Percentiles rank a stretch among this genome's conserved stretches.
Evolutionary conservation across 345 rosid species (phyloP).

Genomic region (Eucalyptus sp.): DNA sequence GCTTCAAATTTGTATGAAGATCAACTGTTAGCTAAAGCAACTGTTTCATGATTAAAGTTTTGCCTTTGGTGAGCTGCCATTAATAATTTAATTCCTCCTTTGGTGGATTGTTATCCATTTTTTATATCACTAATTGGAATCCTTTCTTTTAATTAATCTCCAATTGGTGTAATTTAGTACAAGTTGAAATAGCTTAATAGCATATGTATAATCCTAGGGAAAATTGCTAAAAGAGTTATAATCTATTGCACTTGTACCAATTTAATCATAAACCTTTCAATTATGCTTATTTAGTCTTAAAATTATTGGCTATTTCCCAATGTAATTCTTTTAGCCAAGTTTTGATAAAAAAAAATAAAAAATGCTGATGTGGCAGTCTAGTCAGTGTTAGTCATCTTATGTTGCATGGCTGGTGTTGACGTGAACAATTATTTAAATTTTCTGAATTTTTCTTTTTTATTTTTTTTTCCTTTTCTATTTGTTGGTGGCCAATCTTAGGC

Average conservation of each 20-base stretch:
- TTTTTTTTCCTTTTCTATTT: no score
- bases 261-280: no score
- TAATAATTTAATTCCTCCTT: background rate
- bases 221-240: no score
- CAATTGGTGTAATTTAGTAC: background rate
- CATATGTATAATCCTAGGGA: background rate
- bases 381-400: no score
- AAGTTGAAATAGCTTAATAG: background rate
- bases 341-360: accelerated
- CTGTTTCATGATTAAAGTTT: background rate
- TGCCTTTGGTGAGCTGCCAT: background rate
- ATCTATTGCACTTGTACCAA: no score
- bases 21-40: background rate
- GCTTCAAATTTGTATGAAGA: background rate
- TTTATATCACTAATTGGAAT: background rate
- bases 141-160: background rate
- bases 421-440: no score
- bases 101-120: background rate
- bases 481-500: no score
- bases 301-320: no score
- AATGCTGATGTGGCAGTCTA: accelerated
- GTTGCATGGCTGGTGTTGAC: accelerated
- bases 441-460: accelerated
- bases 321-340: no score
- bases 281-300: no score